phyloP scores from a whole-genome alignment of 164 flowering plant genomes.

The Liriodendron chinense region DNA sequence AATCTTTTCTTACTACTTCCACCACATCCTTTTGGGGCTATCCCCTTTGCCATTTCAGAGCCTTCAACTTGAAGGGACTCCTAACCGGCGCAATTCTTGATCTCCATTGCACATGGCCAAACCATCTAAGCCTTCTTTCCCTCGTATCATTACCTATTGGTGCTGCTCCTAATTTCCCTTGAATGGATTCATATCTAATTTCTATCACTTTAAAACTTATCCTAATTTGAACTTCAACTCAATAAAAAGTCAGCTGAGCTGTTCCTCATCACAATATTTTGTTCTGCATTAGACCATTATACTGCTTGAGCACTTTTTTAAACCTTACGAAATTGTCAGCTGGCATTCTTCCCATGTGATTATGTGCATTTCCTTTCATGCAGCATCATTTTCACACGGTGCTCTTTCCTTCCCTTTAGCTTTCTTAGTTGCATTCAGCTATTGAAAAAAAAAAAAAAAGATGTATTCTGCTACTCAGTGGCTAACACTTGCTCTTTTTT shows the following conservation, averaged over 20 bases:
- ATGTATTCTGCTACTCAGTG: background rate
- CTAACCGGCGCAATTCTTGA: too few species aligned
- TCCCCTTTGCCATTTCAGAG: too few species aligned
- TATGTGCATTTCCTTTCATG: background rate
- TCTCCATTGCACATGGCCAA: background rate
- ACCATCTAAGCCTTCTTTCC: background rate
- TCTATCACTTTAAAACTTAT: background rate
- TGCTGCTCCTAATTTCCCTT: background rate
- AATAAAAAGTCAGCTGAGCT: background rate
- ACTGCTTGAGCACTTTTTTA: background rate
- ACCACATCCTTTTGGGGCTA: too few species aligned
- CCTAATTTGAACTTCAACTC: background rate
- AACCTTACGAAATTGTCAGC: background rate
- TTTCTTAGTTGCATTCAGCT: background rate
- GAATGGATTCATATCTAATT: background rate
- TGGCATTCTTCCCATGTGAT: background rate
- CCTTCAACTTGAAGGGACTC: too few species aligned
- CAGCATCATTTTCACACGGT: background rate
- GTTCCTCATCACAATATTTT: background rate
- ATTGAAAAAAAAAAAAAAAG: background rate
- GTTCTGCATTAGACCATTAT: background rate
- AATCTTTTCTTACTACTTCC: too few species aligned
- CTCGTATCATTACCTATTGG: background rate
- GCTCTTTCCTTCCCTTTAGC: background rate
- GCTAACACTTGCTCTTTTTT: background rate